Conservation (phyloP, 2,329 filamentous ascomycete genomes). For the Botryosphaeria agaves region DNA sequence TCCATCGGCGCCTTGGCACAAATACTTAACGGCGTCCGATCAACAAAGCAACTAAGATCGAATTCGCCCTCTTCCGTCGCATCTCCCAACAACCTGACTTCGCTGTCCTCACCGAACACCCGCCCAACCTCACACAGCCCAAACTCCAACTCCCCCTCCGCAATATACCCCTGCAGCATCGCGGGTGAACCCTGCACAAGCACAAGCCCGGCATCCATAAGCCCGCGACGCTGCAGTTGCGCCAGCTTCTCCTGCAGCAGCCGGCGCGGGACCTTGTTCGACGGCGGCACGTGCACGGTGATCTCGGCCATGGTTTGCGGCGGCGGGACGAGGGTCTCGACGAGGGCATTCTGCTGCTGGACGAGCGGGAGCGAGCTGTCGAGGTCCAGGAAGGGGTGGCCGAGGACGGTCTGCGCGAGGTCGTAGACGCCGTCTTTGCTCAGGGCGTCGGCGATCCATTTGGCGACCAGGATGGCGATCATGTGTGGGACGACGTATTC, state of each 20-base stretch:
- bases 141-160: constrained; percentile 35
- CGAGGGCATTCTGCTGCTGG: constrained; percentile 18
- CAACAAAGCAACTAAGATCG: constrained; percentile 32
- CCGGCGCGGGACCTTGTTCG: constrained; percentile 24
- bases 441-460: constrained; percentile 40
- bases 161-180: constrained; percentile 37
- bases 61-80: constrained; percentile 17
- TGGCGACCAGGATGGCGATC: constrained; percentile 41
- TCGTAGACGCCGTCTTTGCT: constrained; percentile 39
- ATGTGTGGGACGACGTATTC: constrained; percentile 40
- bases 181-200: constrained; percentile 30
- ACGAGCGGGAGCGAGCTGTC: constrained; percentile 30
- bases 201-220: constrained; percentile 41
- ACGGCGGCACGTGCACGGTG: constrained; percentile 27
- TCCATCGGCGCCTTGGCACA: constrained; percentile 37
- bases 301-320: constrained; percentile 38
- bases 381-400: constrained; percentile 39
- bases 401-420: constrained; percentile 39
- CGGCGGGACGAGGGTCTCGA: constrained; percentile 34
- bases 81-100: constrained; percentile 22
- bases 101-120: constrained; percentile 14
- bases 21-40: constrained; percentile 34
- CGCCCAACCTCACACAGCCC: constrained; percentile 21
- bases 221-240: constrained; percentile 29
- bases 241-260: constrained; percentile 28